Percentiles rank a stretch among this genome's conserved stretches.
Evolutionary conservation across 371 early-diverging fungal species (phyloP).

Genomic region (Umbelopsis sp.): DNA sequence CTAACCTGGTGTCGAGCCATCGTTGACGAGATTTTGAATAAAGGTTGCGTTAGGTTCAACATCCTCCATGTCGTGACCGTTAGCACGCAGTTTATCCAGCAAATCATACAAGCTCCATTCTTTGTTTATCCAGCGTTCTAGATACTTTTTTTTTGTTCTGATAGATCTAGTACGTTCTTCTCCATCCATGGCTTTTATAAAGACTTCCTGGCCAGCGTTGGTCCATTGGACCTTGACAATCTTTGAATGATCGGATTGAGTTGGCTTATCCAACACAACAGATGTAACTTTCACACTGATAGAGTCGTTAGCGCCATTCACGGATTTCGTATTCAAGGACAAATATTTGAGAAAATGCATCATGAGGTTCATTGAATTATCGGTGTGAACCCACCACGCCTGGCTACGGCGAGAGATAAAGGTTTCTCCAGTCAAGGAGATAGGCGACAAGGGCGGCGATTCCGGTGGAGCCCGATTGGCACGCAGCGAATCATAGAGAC

Average conservation of each 20-base stretch:
- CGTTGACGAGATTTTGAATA: neutral
- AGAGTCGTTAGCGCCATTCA: neutral
- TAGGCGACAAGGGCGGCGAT: neutral
- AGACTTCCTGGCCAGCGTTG: neutral
- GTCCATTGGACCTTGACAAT: constrained; percentile 11
- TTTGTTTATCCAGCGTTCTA: constrained; percentile 11
- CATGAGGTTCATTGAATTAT: constrained; percentile 10
- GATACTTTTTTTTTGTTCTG: constrained; percentile 6
- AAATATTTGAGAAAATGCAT: constrained; percentile 18
- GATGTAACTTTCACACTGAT: constrained; percentile 2
- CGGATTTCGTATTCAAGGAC: neutral
- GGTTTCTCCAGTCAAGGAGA: constrained; percentile 5
- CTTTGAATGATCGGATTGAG: neutral
- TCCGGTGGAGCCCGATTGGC: neutral
- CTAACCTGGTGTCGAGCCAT: constrained; percentile 4
- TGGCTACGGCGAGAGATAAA: neutral
- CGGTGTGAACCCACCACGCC: constrained; percentile 16
- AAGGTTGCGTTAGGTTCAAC: constrained; percentile 1
- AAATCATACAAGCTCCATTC: neutral
- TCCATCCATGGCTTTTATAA: neutral
- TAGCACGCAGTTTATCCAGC: neutral
- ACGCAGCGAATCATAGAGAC: neutral
- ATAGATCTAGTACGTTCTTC: neutral
- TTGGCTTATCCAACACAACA: neutral
- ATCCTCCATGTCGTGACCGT: neutral